A percentile compares a stretch with the other conserved stretches of the same genome.
Evolutionary conservation across 768 basidiomycete species (phyloP).

Genomic region (Leccinum disarticulatum): DNA sequence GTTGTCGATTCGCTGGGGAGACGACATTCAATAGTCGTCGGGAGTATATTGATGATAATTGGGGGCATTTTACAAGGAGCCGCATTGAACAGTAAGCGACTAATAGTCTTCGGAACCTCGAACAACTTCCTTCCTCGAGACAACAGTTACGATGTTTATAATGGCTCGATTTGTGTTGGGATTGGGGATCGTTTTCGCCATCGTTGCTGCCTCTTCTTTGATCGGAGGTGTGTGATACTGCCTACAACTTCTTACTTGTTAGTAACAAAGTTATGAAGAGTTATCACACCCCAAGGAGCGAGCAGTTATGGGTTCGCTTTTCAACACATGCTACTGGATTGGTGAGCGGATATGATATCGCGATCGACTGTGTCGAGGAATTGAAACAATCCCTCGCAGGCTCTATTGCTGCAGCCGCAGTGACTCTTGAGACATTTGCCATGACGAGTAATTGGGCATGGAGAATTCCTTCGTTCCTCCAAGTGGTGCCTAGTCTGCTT

Average conservation of each 20-base stretch:
- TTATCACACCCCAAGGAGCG: slow-evolving; percentile 27
- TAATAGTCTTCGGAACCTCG: background rate
- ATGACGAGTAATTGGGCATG: slow-evolving; percentile 62
- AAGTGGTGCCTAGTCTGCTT: slow-evolving; percentile 50
- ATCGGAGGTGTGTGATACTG: slow-evolving; percentile 16
- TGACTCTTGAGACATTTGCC: slow-evolving; percentile 62
- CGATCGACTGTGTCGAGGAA: background rate
- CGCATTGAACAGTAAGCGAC: slow-evolving; percentile 14
- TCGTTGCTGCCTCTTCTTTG: slow-evolving; percentile 23
- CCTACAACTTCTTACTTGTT: no score
- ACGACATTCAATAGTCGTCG: slow-evolving; percentile 14
- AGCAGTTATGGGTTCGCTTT: slow-evolving; percentile 14
- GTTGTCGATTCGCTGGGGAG: slow-evolving; percentile 16
- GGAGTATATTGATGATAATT: slow-evolving; percentile 2
- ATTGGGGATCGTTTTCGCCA: slow-evolving; percentile 10
- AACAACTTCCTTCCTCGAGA: background rate
- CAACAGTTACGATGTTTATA: slow-evolving; percentile 15
- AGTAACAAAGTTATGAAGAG: slow-evolving; percentile 7
- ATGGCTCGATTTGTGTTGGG: slow-evolving; percentile 20
- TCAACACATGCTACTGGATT: slow-evolving; percentile 8
- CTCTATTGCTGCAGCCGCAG: slow-evolving; percentile 43
- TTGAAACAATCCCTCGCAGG: slow-evolving; percentile 7
- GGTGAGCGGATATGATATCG: slow-evolving; percentile 5
- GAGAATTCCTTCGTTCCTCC: slow-evolving; percentile 65
- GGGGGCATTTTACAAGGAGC: slow-evolving; percentile 19